These are phyloP conservation scores for Exidia glandulosa DNA, from an alignment of 768 basidiomycete species.

Conservation along the genomic window DNA sequence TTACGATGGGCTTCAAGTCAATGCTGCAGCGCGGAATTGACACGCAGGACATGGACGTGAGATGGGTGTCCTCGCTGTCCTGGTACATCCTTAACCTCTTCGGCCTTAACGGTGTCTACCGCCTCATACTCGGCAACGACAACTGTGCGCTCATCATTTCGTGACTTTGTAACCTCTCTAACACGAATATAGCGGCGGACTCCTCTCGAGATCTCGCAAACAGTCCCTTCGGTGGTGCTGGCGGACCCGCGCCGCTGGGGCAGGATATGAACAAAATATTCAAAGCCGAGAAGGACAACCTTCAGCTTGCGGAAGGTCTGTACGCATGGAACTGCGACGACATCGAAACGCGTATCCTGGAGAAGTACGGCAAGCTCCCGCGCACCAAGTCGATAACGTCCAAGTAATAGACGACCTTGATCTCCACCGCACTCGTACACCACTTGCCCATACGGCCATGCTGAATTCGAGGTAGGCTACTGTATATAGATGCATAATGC, in stretches of 20 bases:
- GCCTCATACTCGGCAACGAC: slow-evolving; percentile 80
- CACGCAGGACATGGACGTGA: slow-evolving; percentile 93
- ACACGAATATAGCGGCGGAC: slow-evolving; percentile 51
- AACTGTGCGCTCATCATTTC: slow-evolving; percentile 49
- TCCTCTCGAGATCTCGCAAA: slow-evolving; percentile 60
- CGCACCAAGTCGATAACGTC: background rate
- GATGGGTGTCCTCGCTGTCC: slow-evolving; percentile 96
- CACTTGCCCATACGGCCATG: background rate
- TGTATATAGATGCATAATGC: no score
- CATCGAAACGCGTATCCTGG: slow-evolving; percentile 67
- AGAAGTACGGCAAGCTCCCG: slow-evolving; percentile 56
- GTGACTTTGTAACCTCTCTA: background rate
- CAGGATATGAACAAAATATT: slow-evolving; percentile 87
- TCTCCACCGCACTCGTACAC: background rate
- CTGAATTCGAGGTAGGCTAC: no score
- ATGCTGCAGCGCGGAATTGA: slow-evolving; percentile 96
- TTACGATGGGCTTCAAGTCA: slow-evolving; percentile 93
- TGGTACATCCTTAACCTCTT: slow-evolving; percentile 99
- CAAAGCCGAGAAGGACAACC: slow-evolving; percentile 84
- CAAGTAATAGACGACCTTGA: no score
- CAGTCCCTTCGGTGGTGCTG: slow-evolving; percentile 48
- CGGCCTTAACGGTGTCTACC: slow-evolving; percentile 91
- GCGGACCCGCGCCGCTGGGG: slow-evolving; percentile 40
- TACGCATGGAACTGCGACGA: slow-evolving; percentile 78
- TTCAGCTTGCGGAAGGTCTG: slow-evolving; percentile 80